Percentiles rank a stretch among this genome's conserved stretches.
Evolutionary conservation across 495 filamentous ascomycete genomes (phyloP).

Genomic region (Penicillium diatomitis): DNA sequence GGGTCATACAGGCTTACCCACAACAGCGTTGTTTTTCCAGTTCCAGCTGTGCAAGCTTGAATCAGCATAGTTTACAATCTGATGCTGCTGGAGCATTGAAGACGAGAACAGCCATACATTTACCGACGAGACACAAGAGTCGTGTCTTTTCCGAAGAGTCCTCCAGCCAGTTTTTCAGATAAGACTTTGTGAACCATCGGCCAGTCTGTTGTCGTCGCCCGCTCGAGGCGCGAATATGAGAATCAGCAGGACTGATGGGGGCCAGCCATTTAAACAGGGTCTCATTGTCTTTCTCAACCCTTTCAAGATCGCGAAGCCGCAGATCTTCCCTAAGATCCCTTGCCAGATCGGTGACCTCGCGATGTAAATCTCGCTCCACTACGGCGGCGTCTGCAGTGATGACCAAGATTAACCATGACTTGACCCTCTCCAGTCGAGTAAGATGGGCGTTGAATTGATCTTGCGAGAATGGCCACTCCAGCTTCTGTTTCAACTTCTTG

Average conservation of each 20-base stretch:
- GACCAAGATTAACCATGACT: conserved; percentile 19
- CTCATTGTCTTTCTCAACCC: conserved; percentile 3
- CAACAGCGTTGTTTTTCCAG: conserved; percentile 18
- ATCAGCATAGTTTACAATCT: background rate
- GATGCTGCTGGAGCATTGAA: too few species aligned
- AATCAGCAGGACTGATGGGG: conserved; percentile 11
- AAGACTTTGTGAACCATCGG: conserved; percentile 10
- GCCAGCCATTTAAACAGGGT: conserved; percentile 14
- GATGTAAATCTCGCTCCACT: conserved; percentile 7
- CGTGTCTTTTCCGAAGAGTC: background rate
- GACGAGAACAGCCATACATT: conserved; percentile 9
- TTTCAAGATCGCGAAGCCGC: conserved; percentile 9
- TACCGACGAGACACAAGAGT: conserved; percentile 11
- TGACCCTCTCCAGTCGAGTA: conserved; percentile 12
- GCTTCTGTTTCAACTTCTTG: conserved; percentile 10
- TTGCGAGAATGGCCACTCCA: conserved; percentile 15
- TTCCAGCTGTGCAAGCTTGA: conserved; percentile 8
- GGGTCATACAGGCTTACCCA: background rate
- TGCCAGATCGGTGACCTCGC: conserved; percentile 8
- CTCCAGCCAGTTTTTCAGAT: conserved; percentile 8
- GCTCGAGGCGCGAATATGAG: conserved; percentile 10
- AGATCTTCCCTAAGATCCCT: conserved; percentile 10
- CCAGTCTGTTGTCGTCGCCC: conserved; percentile 4
- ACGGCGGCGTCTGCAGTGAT: conserved; percentile 10
- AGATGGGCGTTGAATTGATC: conserved; percentile 11